Evolutionary conservation across 805 yeast species (phyloP).

Genomic region (Saccharomycopsis sp.): DNA sequence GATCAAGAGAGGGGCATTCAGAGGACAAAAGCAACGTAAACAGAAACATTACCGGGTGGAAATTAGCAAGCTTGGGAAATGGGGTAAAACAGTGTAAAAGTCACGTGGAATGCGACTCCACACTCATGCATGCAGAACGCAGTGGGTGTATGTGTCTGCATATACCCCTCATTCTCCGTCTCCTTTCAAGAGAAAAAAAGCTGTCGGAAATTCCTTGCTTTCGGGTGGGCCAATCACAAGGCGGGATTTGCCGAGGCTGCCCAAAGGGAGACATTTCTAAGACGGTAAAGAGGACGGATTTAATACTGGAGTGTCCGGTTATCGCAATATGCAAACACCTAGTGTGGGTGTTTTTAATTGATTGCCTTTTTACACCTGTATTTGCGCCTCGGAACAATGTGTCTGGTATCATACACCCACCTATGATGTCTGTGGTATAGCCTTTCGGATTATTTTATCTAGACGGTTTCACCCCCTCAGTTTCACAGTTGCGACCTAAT

Average conservation of each 20-base stretch:
- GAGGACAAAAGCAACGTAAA: not conserved
- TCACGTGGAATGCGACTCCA: not conserved
- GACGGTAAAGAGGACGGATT: too few relatives aligned
- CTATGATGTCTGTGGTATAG: too few relatives aligned
- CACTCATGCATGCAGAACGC: not conserved
- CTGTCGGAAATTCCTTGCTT: not conserved
- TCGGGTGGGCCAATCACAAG: not conserved
- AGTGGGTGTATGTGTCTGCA: not conserved
- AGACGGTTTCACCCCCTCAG: too few relatives aligned
- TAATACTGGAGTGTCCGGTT: too few relatives aligned
- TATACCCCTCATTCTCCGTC: conserved; percentile 1
- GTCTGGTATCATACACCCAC: too few relatives aligned
- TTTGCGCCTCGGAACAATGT: too few relatives aligned
- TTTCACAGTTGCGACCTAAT: too few relatives aligned
- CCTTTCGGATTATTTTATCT: too few relatives aligned
- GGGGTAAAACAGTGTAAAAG: not conserved
- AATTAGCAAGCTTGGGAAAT: not conserved
- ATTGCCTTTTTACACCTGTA: too few relatives aligned
- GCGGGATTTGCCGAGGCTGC: not conserved
- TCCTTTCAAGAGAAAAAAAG: not conserved
- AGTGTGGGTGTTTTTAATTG: too few relatives aligned
- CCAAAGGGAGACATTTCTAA: too few relatives aligned
- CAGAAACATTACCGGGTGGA: not conserved
- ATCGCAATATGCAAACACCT: too few relatives aligned
- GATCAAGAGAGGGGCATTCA: conserved; percentile 3